phyloP scores from a whole-genome alignment of 2,329 filamentous ascomycete species.

The Aspergillus sp. region DNA sequence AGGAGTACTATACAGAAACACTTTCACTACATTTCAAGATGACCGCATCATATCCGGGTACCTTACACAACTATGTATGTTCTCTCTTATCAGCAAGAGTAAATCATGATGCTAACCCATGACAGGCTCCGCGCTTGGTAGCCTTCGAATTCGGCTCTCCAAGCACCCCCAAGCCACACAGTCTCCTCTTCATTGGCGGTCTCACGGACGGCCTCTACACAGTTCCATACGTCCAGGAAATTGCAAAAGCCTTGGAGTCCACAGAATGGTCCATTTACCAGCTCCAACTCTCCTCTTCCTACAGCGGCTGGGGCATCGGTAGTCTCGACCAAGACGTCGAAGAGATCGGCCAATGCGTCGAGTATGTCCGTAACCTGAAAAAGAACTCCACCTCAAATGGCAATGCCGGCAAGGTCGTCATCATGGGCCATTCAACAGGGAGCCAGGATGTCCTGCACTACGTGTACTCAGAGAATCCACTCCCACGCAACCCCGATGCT shows the following conservation, averaged over 20 bases:
- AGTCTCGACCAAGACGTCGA: slow-evolving; percentile 55
- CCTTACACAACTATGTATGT: slow-evolving; percentile 40
- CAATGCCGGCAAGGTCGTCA: slow-evolving; percentile 55
- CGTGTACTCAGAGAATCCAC: slow-evolving; percentile 46
- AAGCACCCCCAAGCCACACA: slow-evolving; percentile 40
- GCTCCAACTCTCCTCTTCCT: slow-evolving; percentile 53
- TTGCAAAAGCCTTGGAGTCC: slow-evolving; percentile 50
- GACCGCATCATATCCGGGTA: slow-evolving; percentile 27
- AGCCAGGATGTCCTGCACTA: slow-evolving; percentile 70
- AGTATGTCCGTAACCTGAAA: slow-evolving; percentile 48
- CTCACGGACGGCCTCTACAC: slow-evolving; percentile 58
- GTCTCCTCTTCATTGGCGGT: slow-evolving; percentile 60
- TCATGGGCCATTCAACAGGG: slow-evolving; percentile 70
- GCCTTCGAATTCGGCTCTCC: slow-evolving; percentile 41
- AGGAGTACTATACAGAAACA: neutral
- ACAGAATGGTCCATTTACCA: slow-evolving; percentile 55
- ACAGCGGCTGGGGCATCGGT: slow-evolving; percentile 55
- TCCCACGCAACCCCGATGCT: slow-evolving; percentile 28
- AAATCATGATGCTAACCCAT: neutral
- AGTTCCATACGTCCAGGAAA: slow-evolving; percentile 52
- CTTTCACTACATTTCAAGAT: slow-evolving; percentile 7
- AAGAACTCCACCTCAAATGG: slow-evolving; percentile 7
- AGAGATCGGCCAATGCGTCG: slow-evolving; percentile 54
- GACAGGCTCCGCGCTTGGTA: slow-evolving; percentile 38
- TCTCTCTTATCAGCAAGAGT: neutral